These are phyloP conservation scores for Gossypium ekmanianum DNA, from an alignment of 345 rosid genomes.

Conservation along the genomic window DNA sequence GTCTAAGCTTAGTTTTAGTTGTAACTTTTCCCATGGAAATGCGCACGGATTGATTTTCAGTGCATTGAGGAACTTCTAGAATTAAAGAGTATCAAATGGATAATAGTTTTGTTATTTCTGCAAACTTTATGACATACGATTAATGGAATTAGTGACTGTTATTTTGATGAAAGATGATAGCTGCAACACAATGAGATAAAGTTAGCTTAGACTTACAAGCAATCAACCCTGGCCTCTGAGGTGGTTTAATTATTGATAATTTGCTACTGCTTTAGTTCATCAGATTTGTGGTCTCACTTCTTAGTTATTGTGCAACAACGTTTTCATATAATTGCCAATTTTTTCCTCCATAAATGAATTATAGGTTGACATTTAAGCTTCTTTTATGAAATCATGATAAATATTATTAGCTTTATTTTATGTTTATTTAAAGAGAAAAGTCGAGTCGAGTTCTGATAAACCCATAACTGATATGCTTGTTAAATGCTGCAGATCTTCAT, in stretches of 20 bases:
- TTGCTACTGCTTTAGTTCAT: neutral
- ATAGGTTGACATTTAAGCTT: neutral
- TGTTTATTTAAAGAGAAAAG: neutral
- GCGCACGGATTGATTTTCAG: neutral
- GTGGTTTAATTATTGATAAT: neutral
- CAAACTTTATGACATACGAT: neutral
- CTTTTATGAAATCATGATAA: neutral
- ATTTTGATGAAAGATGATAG: slow-evolving; percentile 1
- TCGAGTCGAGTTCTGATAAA: neutral
- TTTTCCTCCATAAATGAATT: neutral
- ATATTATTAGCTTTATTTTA: neutral
- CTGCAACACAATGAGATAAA: neutral
- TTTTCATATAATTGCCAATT: neutral
- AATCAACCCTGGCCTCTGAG: neutral
- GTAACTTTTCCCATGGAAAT: neutral
- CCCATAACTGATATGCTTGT: slow-evolving; percentile 13
- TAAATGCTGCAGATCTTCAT: slow-evolving; percentile 42
- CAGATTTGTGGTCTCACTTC: neutral
- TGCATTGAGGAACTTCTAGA: neutral
- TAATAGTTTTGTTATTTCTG: neutral
- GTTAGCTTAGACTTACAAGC: neutral
- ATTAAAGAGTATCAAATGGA: neutral
- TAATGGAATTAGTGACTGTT: neutral
- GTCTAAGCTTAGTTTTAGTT: neutral
- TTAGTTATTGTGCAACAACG: neutral